Evolutionary conservation across 306 rosid species (phyloP), one percentile per base, ranked within the genome.

Genomic region (Psophocarpus tetragonolobus): DNA sequence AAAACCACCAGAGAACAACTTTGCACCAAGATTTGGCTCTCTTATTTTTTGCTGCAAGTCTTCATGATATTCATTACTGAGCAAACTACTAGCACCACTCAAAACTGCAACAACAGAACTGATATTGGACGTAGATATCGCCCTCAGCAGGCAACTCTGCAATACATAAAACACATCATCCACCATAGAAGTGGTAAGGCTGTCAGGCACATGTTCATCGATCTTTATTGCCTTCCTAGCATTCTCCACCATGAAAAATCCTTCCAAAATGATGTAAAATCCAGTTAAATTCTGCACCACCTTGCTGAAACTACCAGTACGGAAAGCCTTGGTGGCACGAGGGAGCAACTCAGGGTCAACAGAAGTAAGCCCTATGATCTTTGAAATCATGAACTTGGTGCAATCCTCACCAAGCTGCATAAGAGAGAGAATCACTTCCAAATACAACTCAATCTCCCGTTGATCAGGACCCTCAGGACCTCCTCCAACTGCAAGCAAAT

Each of bases 241-340:
- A 82, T 91, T 95, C 85, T 95, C 99, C 71, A 95, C 97, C 97
- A 95, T 95, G 87, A 91, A 95, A 73, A 91, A 95, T 18, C 99
- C 99, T 80, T 95, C 99, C 0, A 95, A 82, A 81, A 92, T 88
- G 44, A 95, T 96, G 3, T 92, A 95, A 80, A 92, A 94, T 54
- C 97, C 98, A 0, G 97, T 94, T 57, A 94, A 57, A 32, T 94
- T 97, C 74, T 94, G 98, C 12, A 85, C 89, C 41, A 87, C 97
- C 82, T 92, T 94, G 85, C 92, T 92, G 79, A 94, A 92, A 68
- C 86, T 82, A 64, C 98, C 98, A 83, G 90, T 94, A 77, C 93
- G 88, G 71, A 92, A 92, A 61, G 97, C 88, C 83, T 90, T 92
- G 20, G 97, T 94, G 47, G 97, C 93, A 4, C 98, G 86, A 4